Evolutionary conservation across 345 rosid species (phyloP).

Genomic region (Salix caprea): DNA sequence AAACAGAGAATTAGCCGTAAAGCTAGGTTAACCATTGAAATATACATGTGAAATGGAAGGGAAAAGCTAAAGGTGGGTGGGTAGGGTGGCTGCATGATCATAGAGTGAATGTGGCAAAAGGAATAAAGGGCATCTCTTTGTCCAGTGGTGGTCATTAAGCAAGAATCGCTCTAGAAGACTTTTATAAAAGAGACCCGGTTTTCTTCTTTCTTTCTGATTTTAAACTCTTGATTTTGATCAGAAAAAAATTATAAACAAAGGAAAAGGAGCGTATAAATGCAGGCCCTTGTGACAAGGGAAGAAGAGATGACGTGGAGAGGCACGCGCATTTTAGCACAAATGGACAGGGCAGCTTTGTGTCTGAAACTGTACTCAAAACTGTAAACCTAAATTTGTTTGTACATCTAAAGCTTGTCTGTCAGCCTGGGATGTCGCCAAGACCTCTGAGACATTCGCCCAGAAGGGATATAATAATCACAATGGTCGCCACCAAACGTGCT

Average conservation of each 20-base stretch:
- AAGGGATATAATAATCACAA: constrained; percentile 5
- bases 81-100: constrained; percentile 9
- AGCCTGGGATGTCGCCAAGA: constrained; percentile 38
- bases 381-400: constrained; percentile 27
- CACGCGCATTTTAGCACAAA: constrained; percentile 44
- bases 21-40: background rate
- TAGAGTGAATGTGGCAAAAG: constrained; percentile 38
- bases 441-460: background rate
- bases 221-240: constrained; percentile 13
- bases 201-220: background rate
- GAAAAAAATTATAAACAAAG: background rate
- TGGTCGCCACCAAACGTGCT: background rate
- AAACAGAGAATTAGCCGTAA: background rate
- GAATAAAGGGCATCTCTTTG: constrained; percentile 49
- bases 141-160: constrained; percentile 32
- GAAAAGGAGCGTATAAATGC: background rate
- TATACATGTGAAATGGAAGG: background rate
- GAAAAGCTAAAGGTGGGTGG: constrained; percentile 20
- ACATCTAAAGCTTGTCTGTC: constrained; percentile 37
- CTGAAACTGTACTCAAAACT: constrained; percentile 21
- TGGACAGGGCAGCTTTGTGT: constrained; percentile 31
- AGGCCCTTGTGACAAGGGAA: background rate
- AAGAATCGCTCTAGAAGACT: constrained; percentile 7
- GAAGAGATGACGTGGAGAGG: constrained; percentile 40
- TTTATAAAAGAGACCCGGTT: constrained; percentile 26